phyloP scores from a whole-genome alignment of 2,329 filamentous ascomycete species.

The Cladosporium sphaerospermum region DNA sequence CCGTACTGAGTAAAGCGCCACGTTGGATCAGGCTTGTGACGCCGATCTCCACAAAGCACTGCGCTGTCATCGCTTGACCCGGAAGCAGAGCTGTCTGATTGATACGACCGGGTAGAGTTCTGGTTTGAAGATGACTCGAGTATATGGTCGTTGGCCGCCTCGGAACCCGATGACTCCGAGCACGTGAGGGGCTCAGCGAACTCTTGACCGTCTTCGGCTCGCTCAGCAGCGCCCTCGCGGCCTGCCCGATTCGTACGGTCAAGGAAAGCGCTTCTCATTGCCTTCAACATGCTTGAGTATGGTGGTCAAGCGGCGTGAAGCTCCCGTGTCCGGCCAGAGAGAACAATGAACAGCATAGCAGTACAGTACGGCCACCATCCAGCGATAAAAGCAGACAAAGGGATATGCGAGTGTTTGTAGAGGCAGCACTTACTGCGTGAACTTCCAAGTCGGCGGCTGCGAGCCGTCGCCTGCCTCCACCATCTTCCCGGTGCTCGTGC shows the following conservation, averaged over 20 bases:
- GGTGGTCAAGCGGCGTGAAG: background rate
- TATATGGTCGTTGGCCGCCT: background rate
- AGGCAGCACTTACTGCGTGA: conserved; percentile 75
- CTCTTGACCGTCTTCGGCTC: conserved; percentile 4
- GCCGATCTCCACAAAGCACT: background rate
- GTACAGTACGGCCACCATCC: background rate
- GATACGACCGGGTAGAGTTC: background rate
- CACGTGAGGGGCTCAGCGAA: background rate
- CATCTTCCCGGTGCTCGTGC: conserved; percentile 56
- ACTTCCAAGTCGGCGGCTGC: conserved; percentile 97
- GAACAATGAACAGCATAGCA: conserved; percentile 10
- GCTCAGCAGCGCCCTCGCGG: conserved; percentile 8
- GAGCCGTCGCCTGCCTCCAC: conserved; percentile 75
- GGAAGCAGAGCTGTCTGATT: background rate
- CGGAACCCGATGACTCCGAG: conserved; percentile 9
- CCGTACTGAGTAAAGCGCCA: conserved; percentile 20
- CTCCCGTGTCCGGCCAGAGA: conserved; percentile 3
- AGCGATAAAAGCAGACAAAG: background rate
- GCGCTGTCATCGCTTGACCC: background rate
- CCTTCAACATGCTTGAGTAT: conserved; percentile 21
- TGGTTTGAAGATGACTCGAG: background rate
- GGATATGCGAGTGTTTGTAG: background rate
- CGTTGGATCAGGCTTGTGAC: background rate
- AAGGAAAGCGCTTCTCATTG: conserved; percentile 15
- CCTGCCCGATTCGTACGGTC: conserved; percentile 22